Percentiles rank a stretch among this genome's conserved stretches.
Evolutionary conservation across 306 rosid genomes (phyloP).

Genomic region (Fagus sylvatica): DNA sequence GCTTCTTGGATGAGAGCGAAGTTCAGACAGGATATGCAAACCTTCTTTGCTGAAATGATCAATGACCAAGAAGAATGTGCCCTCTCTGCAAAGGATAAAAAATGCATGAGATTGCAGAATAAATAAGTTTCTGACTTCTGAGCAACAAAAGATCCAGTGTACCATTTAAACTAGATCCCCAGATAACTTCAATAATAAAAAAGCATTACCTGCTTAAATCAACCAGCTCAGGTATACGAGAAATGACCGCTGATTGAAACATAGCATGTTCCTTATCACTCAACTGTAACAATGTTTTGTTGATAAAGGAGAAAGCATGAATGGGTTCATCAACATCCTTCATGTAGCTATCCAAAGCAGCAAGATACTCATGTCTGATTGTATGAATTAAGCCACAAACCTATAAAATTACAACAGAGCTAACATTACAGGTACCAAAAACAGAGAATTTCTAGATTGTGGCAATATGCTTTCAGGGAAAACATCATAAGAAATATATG

Average conservation of each 20-base stretch:
- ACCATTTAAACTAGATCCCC: background rate
- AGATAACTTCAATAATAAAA: background rate
- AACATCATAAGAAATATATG: slow-evolving; percentile 13
- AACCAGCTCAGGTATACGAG: slow-evolving; percentile 73
- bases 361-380: slow-evolving; percentile 60
- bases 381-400: slow-evolving; percentile 92
- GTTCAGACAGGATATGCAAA: slow-evolving; percentile 63
- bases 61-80: slow-evolving; percentile 66
- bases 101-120: slow-evolving; percentile 19
- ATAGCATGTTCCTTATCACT: slow-evolving; percentile 42
- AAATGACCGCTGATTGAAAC: slow-evolving; percentile 65
- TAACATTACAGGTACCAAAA: slow-evolving; percentile 23
- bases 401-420: slow-evolving; percentile 39
- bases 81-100: slow-evolving; percentile 59
- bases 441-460: slow-evolving; percentile 18
- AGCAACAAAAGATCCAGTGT: background rate
- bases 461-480: slow-evolving; percentile 27
- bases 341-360: slow-evolving; percentile 90
- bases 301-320: slow-evolving; percentile 85
- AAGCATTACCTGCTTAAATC: slow-evolving; percentile 68
- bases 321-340: slow-evolving; percentile 83
- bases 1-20: slow-evolving; percentile 73
- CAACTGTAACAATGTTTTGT: slow-evolving; percentile 57
- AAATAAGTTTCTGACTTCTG: background rate
- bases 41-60: slow-evolving; percentile 67